These are phyloP conservation scores for Arthrobotrys musiformis DNA, from an alignment of 2,329 filamentous ascomycete species.

Conservation along the genomic window DNA sequence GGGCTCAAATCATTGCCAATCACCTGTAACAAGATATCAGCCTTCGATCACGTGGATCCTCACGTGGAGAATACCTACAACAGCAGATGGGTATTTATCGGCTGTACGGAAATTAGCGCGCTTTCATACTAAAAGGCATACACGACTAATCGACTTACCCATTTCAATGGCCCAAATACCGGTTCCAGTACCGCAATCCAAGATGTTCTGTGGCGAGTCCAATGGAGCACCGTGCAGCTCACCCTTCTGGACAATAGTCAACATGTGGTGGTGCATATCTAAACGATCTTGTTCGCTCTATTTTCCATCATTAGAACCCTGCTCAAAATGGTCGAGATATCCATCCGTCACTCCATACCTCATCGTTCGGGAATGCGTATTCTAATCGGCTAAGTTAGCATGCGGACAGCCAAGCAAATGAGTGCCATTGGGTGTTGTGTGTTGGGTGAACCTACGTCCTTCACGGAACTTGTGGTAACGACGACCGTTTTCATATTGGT, in stretches of 20 bases:
- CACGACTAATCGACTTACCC: constrained; percentile 70
- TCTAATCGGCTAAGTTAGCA: neutral
- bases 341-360: constrained; percentile 8
- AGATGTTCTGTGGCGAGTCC: constrained; percentile 36
- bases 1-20: constrained; percentile 63
- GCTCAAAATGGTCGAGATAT: neutral
- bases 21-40: constrained; percentile 57
- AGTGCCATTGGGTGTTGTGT: constrained; percentile 59
- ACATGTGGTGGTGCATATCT: constrained; percentile 83
- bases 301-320: neutral
- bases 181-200: constrained; percentile 57
- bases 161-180: constrained; percentile 58
- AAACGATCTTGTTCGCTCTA: constrained; percentile 77
- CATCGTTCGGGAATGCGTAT: constrained; percentile 50
- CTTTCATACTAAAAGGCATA: neutral
- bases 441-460: constrained; percentile 60
- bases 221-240: constrained; percentile 23
- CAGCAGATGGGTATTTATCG: constrained; percentile 34
- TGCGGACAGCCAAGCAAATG: neutral
- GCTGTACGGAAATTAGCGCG: constrained; percentile 4
- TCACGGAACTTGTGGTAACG: constrained; percentile 67
- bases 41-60: neutral
- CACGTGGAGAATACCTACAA: neutral
- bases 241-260: constrained; percentile 61
- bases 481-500: constrained; percentile 66